Conservation (phyloP, 2,329 filamentous ascomycete species). For the Plectosphaerella cucumerina region DNA sequence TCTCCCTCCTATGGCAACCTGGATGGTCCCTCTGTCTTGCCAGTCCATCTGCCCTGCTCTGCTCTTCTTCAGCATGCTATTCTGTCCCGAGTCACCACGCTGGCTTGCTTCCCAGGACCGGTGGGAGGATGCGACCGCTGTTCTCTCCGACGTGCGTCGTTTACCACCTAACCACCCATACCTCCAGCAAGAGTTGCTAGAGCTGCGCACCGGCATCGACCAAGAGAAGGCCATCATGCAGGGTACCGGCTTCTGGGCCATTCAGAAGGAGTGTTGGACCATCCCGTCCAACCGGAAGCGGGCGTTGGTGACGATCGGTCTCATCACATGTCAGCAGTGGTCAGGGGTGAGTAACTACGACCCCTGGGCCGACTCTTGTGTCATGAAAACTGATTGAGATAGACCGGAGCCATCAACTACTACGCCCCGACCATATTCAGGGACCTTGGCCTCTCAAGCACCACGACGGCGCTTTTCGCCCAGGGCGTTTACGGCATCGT, state of each 20-base stretch:
- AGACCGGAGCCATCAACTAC: conserved; percentile 41
- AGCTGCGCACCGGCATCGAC: conserved; percentile 22
- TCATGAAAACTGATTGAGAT: background rate
- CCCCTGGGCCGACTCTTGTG: too few species aligned
- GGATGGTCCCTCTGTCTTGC: conserved; percentile 53
- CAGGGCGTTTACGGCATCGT: conserved; percentile 66
- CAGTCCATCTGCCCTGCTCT: conserved; percentile 53
- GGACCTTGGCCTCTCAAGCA: conserved; percentile 48
- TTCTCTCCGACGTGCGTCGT: conserved; percentile 28
- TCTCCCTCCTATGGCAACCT: conserved; percentile 28
- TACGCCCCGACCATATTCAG: conserved; percentile 61
- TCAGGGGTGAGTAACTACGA: conserved; percentile 12
- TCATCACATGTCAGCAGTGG: conserved; percentile 19
- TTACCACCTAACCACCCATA: conserved; percentile 30
- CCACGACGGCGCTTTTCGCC: conserved; percentile 56
- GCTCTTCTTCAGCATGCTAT: conserved; percentile 43
- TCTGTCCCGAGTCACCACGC: conserved; percentile 38
- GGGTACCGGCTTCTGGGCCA: background rate
- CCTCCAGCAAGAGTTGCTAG: conserved; percentile 25
- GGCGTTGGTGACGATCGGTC: conserved; percentile 16
- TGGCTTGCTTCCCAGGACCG: conserved; percentile 31
- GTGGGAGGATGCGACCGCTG: conserved; percentile 24
- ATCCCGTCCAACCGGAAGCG: conserved; percentile 16
- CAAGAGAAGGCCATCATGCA: conserved; percentile 18
- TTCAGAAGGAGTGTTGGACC: conserved; percentile 14